Base-by-base conservation (phyloP, 257 asterid genomes). In the Forsythia suspensa region DNA sequence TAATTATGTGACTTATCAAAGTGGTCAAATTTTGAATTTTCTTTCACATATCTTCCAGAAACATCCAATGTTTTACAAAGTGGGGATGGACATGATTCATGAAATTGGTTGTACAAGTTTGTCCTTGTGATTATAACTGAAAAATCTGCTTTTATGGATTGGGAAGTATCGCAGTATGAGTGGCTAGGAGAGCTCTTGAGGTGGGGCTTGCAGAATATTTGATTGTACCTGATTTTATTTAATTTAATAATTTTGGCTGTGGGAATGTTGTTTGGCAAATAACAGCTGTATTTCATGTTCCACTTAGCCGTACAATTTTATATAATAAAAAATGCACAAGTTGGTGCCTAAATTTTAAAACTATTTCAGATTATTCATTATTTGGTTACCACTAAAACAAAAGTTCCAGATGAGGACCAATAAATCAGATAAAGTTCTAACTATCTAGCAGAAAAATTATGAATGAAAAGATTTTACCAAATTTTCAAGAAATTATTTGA, bases 221-320 rank as follows among this genome's bases (percentile, higher is more conserved):
- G 20, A 11, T 44, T 43, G 3, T 13, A 13, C 57, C 57, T 24
- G 24, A 24, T 24, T 24, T 48, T 10, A 46, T 46, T 46, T 46
- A 9, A 46, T 46, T 46, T 46, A 46, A 46, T 66, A 77, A 68
- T 20, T 36, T 34, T 73, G 48, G 76, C 72, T 9, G 39, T 4
- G 2, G 15, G 79, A 79, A 63, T 51, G 78, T 63, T 63, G 74
- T n/a, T 63, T 8, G 43, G 68, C 38, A 38, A 73, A 63, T 0
- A 12, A 59, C 78, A 48, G 71, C 82, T 73, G 75, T 65, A 1
- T 12, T 79, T 59, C 82, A 42, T 59, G 77, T 18, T 78, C 77
- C 6, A 40, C 77, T 16, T 59, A 71, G 81, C 63, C 70, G 76
- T 77, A 21, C 18, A 40, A 29, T 65, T 70, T 70, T 70, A 41